Evolutionary conservation across 2,329 filamentous ascomycete species (phyloP).

Genomic region (Colletotrichum scovillei): DNA sequence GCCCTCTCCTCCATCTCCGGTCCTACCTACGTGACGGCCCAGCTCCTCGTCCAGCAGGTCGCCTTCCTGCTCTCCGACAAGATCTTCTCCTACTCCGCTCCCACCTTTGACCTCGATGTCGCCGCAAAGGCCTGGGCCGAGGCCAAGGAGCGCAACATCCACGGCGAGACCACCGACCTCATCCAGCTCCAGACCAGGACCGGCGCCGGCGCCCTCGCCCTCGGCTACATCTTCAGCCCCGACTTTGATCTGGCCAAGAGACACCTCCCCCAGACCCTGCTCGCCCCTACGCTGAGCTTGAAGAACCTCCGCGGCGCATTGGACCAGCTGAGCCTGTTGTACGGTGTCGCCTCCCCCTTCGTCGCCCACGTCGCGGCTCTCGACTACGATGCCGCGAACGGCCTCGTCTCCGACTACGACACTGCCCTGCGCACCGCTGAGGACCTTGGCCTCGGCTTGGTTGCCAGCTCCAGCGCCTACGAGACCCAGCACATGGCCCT

Average conservation of each 20-base stretch:
- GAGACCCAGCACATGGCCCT: slow-evolving; percentile 96
- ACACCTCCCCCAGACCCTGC: slow-evolving; percentile 88
- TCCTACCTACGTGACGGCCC: slow-evolving; percentile 91
- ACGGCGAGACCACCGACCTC: slow-evolving; percentile 83
- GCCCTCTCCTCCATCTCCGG: slow-evolving; percentile 76
- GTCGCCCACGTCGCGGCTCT: slow-evolving; percentile 92
- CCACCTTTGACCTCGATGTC: slow-evolving; percentile 90
- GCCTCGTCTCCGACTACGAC: slow-evolving; percentile 89
- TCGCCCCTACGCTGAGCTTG: slow-evolving; percentile 87
- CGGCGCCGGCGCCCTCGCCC: slow-evolving; percentile 89
- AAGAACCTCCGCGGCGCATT: slow-evolving; percentile 83
- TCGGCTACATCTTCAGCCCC: slow-evolving; percentile 97
- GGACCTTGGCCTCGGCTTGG: slow-evolving; percentile 87
- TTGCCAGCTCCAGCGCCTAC: slow-evolving; percentile 87
- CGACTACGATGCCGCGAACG: slow-evolving; percentile 78
- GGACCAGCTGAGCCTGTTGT: slow-evolving; percentile 91
- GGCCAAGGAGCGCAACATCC: slow-evolving; percentile 79
- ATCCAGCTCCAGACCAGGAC: slow-evolving; percentile 86
- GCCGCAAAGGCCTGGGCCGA: slow-evolving; percentile 83
- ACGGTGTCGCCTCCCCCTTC: slow-evolving; percentile 91
- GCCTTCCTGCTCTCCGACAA: slow-evolving; percentile 96
- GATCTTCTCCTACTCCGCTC: slow-evolving; percentile 95
- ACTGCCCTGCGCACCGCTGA: slow-evolving; percentile 84
- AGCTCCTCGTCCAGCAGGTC: slow-evolving; percentile 94
- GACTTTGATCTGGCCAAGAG: slow-evolving; percentile 95